Evolutionary conservation across 2,329 filamentous ascomycete genomes (phyloP), one percentile per base, ranked within the genome.

Genomic region (Aspergillus texensis): DNA sequence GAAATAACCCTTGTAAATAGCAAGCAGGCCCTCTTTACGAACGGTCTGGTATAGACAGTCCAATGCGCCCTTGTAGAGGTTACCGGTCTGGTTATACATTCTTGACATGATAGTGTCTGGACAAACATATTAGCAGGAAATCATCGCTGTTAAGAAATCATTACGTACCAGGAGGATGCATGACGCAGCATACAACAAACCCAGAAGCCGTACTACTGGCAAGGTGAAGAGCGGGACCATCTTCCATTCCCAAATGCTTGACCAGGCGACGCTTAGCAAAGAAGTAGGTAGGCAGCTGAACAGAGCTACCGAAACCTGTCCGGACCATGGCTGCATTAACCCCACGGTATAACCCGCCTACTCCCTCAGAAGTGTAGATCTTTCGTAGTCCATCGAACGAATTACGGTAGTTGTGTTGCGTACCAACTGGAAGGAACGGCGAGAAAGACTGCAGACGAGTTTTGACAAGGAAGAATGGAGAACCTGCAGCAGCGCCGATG

Each of bases 11-110:
- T 99, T 99, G 84, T 99, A 99, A 63, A 99, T 92, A 65, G 95
- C 95, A 54, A 98, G 81, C 58, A 97, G 72, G 26, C 95, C 95
- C 78, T 99, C 95, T 0, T 93, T 97, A 76, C 89, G 90, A 65
- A 99, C 85, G 0, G 95, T 99, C 81, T 97, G 94, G 76, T 86
- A 88, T 64, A 98, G 80, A 77, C 95, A 99, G 80, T 99, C 95
- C 67, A 96, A 91, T 5, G 96, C 92, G 63, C 94, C 91, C 70
- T 86, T 89, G 84, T 99, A 99, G n/a, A 99, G 85, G 76, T 97
- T 96, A 58, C 95, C 95, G 66, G 94, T 96, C 79, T 99, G 95
- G 83, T 99, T 99, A 84, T 99, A 99, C 84, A 99, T 90, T 67
- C 95, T 91, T 66, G 93, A 95, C 95, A 99, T 99, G 80, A 99